Evolutionary conservation across 179 eudicot species (phyloP).

Genomic region (Beta macrorhiza): DNA sequence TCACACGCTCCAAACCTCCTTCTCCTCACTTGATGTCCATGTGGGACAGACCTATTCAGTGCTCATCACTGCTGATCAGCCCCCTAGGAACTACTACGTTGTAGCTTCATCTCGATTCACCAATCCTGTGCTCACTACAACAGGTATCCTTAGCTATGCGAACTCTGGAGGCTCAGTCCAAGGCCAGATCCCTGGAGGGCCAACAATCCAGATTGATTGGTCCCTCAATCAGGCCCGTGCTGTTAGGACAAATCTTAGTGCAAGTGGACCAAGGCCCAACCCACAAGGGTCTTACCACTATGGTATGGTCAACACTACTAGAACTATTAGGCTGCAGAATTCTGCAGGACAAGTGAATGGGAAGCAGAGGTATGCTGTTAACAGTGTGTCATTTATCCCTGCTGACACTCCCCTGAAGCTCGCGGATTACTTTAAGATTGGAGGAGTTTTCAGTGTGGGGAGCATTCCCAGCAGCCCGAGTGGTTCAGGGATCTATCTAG

Average conservation of each 20-base stretch:
- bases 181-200: conserved; percentile 84
- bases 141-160: conserved; percentile 66
- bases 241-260: conserved; percentile 77
- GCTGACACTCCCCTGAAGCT: conserved; percentile 89
- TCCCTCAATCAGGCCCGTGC: conserved; percentile 92
- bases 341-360: conserved; percentile 68
- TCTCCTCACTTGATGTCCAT: conserved; percentile 85
- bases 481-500: conserved; percentile 62
- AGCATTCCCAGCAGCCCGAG: conserved; percentile 61
- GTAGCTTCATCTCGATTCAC: conserved; percentile 87
- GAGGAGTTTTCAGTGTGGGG: conserved; percentile 71
- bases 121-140: conserved; percentile 45
- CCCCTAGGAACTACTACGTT: conserved; percentile 70
- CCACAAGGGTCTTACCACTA: conserved; percentile 98
- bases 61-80: conserved; percentile 80
- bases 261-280: conserved; percentile 97
- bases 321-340: conserved; percentile 64
- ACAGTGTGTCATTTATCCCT: conserved; percentile 78
- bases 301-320: conserved; percentile 78
- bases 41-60: conserved; percentile 90
- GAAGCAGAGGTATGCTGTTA: conserved; percentile 88
- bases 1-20: conserved; percentile 71
- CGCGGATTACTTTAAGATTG: conserved; percentile 81
- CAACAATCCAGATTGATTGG: conserved; percentile 84
- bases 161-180: conserved; percentile 61